These are phyloP conservation scores for Mortierella sp. DNA, from an alignment of 371 early-diverging fungal genomes.

Conservation along the genomic window DNA sequence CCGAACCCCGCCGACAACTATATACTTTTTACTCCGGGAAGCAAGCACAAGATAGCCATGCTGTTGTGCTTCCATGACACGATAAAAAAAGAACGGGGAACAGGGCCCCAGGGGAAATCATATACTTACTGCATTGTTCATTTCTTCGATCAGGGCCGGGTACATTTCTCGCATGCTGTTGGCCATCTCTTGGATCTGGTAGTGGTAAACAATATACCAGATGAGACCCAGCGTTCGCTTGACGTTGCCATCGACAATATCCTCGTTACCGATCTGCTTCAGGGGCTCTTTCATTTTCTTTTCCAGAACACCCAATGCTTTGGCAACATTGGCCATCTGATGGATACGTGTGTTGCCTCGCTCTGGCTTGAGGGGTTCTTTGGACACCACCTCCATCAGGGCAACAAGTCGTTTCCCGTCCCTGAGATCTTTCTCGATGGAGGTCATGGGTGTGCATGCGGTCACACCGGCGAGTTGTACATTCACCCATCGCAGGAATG, in stretches of 20 bases:
- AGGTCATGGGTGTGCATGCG: constrained; percentile 35
- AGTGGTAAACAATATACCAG: constrained; percentile 82
- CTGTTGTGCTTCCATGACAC: too few relatives aligned
- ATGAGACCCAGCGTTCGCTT: constrained; percentile 88
- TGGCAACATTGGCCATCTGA: constrained; percentile 85
- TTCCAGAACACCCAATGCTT: constrained; percentile 75
- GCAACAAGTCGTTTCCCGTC: constrained; percentile 73
- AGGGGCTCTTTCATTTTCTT: constrained; percentile 62
- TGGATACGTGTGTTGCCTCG: constrained; percentile 79
- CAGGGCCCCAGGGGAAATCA: not conserved
- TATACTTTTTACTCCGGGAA: too few relatives aligned
- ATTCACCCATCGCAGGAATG: constrained; percentile 89
- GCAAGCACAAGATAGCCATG: too few relatives aligned
- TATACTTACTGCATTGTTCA: constrained; percentile 31
- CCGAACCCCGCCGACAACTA: not conserved
- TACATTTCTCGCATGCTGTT: constrained; percentile 46
- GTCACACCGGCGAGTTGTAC: constrained; percentile 65
- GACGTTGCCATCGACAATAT: constrained; percentile 87
- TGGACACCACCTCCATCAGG: constrained; percentile 66
- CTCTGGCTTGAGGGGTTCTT: constrained; percentile 67
- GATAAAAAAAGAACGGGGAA: not conserved
- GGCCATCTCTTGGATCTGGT: constrained; percentile 67
- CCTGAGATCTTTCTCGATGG: constrained; percentile 68
- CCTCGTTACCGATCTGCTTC: constrained; percentile 80
- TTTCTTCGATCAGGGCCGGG: constrained; percentile 36